Evolutionary conservation across 768 basidiomycete genomes (phyloP).

Genomic region (Obba rivulosa): DNA sequence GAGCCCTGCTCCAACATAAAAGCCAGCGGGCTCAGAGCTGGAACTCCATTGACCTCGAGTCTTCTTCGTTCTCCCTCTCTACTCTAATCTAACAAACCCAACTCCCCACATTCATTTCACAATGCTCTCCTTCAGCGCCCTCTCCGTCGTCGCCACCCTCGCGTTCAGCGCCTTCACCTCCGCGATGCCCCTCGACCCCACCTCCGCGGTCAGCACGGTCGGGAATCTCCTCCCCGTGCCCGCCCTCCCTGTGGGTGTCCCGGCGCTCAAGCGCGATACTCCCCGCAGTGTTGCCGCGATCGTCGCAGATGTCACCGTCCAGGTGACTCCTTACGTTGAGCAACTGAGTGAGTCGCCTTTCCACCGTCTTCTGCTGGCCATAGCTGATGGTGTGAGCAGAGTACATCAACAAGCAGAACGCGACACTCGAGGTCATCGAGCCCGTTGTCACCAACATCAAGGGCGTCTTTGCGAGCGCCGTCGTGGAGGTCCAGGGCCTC

Average conservation of each 20-base stretch:
- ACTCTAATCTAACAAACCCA: slow-evolving; percentile 2
- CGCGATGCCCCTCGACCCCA: slow-evolving; percentile 11
- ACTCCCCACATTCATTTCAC: slow-evolving; percentile 28
- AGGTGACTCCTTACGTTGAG: slow-evolving; percentile 12
- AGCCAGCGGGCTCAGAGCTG: neutral
- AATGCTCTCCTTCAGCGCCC: slow-evolving; percentile 32
- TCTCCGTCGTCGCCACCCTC: slow-evolving; percentile 22
- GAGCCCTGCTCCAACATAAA: slow-evolving; percentile 6
- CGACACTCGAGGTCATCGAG: slow-evolving; percentile 16
- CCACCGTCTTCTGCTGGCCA: too few relatives aligned
- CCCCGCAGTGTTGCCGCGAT: slow-evolving; percentile 22
- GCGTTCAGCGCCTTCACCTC: slow-evolving; percentile 17
- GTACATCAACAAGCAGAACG: slow-evolving; percentile 20
- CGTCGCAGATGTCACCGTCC: slow-evolving; percentile 15
- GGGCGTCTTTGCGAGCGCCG: slow-evolving; percentile 16
- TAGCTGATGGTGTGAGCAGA: slow-evolving; percentile 12
- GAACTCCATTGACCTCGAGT: slow-evolving; percentile 14
- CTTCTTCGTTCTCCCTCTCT: slow-evolving; percentile 6
- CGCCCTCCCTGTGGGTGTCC: slow-evolving; percentile 7
- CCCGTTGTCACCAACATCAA: slow-evolving; percentile 21
- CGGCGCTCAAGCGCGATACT: slow-evolving; percentile 11
- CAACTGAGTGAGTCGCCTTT: slow-evolving; percentile 23
- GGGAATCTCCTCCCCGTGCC: neutral
- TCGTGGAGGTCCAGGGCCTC: slow-evolving; percentile 22
- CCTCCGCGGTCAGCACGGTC: neutral